Percentiles rank a stretch among this genome's conserved stretches.
Evolutionary conservation across 257 asterid species (phyloP).

Genomic region (Plantago elongata): DNA sequence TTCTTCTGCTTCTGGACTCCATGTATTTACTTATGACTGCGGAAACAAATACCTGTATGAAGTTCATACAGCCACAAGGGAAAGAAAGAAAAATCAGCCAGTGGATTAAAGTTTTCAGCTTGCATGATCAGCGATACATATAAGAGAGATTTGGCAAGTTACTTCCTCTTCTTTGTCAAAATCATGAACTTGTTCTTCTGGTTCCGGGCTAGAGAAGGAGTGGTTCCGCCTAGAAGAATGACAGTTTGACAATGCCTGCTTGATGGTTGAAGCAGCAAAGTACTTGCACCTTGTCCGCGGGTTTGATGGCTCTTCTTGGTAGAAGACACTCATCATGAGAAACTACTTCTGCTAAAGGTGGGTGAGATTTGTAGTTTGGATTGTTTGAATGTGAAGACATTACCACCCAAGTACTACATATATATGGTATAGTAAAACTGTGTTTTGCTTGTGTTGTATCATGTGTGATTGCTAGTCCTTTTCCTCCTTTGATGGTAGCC

Average conservation of each 20-base stretch:
- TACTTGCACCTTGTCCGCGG: constrained; percentile 49
- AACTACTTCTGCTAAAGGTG: constrained; percentile 7
- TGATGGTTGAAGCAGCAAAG: constrained; percentile 44
- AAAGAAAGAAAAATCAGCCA: background rate
- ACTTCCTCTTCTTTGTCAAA: constrained; percentile 67
- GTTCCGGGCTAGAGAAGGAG: constrained; percentile 31
- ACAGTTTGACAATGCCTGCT: constrained; percentile 48
- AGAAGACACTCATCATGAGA: constrained; percentile 38
- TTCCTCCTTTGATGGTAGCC: constrained; percentile 33
- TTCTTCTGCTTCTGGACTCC: constrained; percentile 56
- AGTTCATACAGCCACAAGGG: background rate
- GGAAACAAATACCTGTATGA: constrained; percentile 64
- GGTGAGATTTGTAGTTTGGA: constrained; percentile 4
- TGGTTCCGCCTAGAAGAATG: constrained; percentile 34
- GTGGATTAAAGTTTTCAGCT: too few species aligned
- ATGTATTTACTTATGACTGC: constrained; percentile 56
- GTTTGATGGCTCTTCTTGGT: constrained; percentile 40
- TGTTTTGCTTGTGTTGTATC: constrained; percentile 13
- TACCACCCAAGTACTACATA: background rate
- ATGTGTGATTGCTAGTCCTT: constrained; percentile 22
- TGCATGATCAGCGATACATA: background rate
- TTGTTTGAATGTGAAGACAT: constrained; percentile 25
- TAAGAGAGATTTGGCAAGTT: constrained; percentile 18
- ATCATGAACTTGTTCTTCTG: constrained; percentile 34
- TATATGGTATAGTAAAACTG: constrained; percentile 8